Evolutionary conservation across 306 rosid genomes (phyloP).

Genomic region (Dicorynia guianensis): DNA sequence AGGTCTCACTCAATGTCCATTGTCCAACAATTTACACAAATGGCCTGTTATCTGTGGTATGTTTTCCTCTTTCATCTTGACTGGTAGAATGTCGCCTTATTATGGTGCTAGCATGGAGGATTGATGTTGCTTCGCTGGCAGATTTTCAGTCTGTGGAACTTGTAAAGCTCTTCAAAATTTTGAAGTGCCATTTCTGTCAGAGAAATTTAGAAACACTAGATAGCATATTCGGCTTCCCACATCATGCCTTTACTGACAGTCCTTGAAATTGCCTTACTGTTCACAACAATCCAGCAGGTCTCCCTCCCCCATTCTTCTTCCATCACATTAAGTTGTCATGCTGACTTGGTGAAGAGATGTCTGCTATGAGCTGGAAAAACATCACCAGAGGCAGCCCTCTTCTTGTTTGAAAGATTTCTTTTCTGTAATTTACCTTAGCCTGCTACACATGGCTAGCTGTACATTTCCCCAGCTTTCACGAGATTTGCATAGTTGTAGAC

Average conservation of each 20-base stretch:
- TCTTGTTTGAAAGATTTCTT: constrained; percentile 10
- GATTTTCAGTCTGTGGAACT: constrained; percentile 17
- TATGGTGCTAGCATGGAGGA: constrained; percentile 31
- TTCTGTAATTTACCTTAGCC: constrained; percentile 19
- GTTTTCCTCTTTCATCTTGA: constrained; percentile 4
- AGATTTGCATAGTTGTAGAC: constrained; percentile 42
- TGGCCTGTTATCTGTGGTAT: constrained; percentile 28
- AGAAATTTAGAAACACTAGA: constrained; percentile 20
- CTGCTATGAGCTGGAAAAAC: constrained; percentile 8
- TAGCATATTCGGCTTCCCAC: constrained; percentile 3
- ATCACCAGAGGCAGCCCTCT: constrained; percentile 14
- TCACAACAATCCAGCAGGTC: constrained; percentile 12
- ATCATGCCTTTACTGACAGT: constrained; percentile 32
- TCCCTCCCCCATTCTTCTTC: constrained; percentile 7
- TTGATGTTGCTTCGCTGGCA: constrained; percentile 15
- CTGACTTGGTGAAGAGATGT: constrained; percentile 22
- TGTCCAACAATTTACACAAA: constrained; percentile 17
- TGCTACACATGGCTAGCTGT: background rate
- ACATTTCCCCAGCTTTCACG: constrained; percentile 28
- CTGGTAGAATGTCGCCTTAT: background rate
- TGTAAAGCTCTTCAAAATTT: constrained; percentile 36
- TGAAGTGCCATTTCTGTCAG: constrained; percentile 27
- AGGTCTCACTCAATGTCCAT: background rate
- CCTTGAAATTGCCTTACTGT: constrained; percentile 30
- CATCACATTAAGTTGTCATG: constrained; percentile 6